Evolutionary conservation across 2,329 filamentous ascomycete species (phyloP).

Genomic region (Diaporthe sp.): DNA sequence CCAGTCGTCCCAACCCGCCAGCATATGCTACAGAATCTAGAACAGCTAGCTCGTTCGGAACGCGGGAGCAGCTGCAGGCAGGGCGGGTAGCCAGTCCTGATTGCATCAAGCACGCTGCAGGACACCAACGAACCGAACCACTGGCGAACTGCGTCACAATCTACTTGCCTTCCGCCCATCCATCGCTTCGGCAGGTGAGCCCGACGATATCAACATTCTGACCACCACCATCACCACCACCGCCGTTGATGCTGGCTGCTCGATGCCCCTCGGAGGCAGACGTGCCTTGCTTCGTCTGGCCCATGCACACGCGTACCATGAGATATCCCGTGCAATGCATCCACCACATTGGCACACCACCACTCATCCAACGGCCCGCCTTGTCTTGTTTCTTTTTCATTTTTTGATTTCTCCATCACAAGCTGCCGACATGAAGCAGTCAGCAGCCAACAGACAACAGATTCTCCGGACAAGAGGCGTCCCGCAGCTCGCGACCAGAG

Average conservation of each 20-base stretch:
- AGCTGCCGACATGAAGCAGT: not conserved
- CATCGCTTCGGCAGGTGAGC: slow-evolving; percentile 40
- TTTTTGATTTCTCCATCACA: not conserved
- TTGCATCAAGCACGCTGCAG: slow-evolving; percentile 34
- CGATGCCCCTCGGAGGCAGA: slow-evolving; percentile 5
- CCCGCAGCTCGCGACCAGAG: slow-evolving; percentile 19
- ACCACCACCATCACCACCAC: slow-evolving; percentile 3
- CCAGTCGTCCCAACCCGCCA: not conserved
- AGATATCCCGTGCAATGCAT: slow-evolving; percentile 5
- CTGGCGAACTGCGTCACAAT: slow-evolving; percentile 18
- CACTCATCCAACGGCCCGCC: not conserved
- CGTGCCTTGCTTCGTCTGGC: slow-evolving; percentile 22
- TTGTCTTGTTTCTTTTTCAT: not conserved
- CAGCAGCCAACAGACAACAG: not conserved
- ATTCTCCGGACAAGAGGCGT: not conserved
- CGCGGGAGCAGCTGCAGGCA: slow-evolving; percentile 25
- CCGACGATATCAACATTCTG: slow-evolving; percentile 26
- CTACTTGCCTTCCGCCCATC: slow-evolving; percentile 18
- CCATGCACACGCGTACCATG: not conserved
- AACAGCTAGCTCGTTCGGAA: slow-evolving; percentile 13
- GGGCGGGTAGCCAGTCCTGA: slow-evolving; percentile 15
- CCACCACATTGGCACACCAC: slow-evolving; percentile 14
- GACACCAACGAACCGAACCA: slow-evolving; percentile 20
- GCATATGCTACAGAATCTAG: slow-evolving; percentile 8
- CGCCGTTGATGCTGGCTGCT: not conserved